Percentiles rank a stretch among this genome's conserved stretches.
phyloP scores from a whole-genome alignment of 345 rosid species.

The Pugionium cornutum region DNA sequence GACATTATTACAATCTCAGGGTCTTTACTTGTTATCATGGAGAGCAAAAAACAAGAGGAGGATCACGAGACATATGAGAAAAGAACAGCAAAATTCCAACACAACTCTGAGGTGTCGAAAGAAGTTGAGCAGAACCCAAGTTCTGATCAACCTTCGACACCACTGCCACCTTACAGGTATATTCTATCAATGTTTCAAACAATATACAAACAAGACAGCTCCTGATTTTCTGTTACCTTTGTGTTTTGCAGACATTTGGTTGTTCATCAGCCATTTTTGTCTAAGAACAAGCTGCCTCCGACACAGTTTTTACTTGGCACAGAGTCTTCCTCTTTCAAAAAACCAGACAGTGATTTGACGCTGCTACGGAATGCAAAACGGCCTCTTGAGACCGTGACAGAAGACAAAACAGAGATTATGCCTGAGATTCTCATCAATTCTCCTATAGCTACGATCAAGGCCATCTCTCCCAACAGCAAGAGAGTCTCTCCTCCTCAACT shows the following conservation, averaged over 20 bases:
- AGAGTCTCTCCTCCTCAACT: constrained; percentile 88
- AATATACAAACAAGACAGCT: constrained; percentile 20
- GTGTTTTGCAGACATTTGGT: constrained; percentile 51
- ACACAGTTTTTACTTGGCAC: constrained; percentile 38
- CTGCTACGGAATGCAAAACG: constrained; percentile 46
- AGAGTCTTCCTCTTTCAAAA: constrained; percentile 33
- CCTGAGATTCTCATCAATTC: constrained; percentile 57
- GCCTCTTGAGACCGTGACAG: constrained; percentile 44
- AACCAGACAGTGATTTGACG: constrained; percentile 48
- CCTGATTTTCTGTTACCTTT: constrained; percentile 16
- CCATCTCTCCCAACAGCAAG: constrained; percentile 86
- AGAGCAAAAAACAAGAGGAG: constrained; percentile 51
- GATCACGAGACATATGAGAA: constrained; percentile 57
- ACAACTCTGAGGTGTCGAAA: constrained; percentile 47
- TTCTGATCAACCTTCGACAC: constrained; percentile 68
- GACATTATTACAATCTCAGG: constrained; percentile 46
- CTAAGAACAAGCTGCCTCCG: constrained; percentile 65
- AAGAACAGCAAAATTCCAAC: constrained; percentile 41
- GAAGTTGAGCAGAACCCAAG: constrained; percentile 58
- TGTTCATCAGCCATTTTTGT: constrained; percentile 68
- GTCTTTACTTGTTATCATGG: constrained; percentile 51
- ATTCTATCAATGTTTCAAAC: not conserved
- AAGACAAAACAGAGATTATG: constrained; percentile 45
- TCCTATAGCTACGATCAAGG: constrained; percentile 54
- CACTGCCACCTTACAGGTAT: constrained; percentile 76